Base-by-base conservation (phyloP, 495 filamentous ascomycete genomes). In the Hypomontagnella monticulosa region DNA sequence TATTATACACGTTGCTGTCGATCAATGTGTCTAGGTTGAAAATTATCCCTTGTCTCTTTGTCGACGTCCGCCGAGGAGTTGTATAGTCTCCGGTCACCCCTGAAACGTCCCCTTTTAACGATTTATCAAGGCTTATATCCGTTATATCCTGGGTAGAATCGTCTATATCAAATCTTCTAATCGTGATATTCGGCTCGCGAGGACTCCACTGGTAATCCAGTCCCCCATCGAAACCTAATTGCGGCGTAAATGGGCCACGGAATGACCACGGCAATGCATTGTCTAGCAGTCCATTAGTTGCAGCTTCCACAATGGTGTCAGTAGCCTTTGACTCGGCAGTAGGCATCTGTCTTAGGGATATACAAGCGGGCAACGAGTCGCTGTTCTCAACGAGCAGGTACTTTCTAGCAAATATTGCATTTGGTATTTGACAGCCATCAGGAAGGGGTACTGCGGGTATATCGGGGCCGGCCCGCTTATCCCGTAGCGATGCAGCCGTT, bases 261-360 rank as follows among this genome's bases (percentile, higher is more conserved):
- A 73, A 75, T 10, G 46, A 63, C 71, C 76, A 67, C 15, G 54
- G 10, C n/a, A 57, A 47, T 47, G 56, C 32, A 55, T 48, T 71
- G 16, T 56, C 70, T 16, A 72, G 38, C 11, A 74, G 30, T n/a
- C 75, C 76, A 6, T 61, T 55, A 19, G 61, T 71, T 41, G 80
- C 47, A 50, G 84, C 42, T 47, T 83, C 48, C 79, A 80, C 70
- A 60, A 78, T 51, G 55, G 80, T 50, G 71, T 81, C 47, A 65
- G 79, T 57, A 11, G 74, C 49, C 59, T 82, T 61, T 42, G 63
- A 67, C 57, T 75, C 73, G 10, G 73, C 73, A 16, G 71, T 75
- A 32, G 73, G 73, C 70, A 73, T 73, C 14, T 69, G 66, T 37
- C 43, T 69, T 16, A 67, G 44, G n/a, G 57, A 53, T 20, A 71